phyloP scores from a whole-genome alignment of 2,329 filamentous ascomycete species.

The Daldinia sp. region DNA sequence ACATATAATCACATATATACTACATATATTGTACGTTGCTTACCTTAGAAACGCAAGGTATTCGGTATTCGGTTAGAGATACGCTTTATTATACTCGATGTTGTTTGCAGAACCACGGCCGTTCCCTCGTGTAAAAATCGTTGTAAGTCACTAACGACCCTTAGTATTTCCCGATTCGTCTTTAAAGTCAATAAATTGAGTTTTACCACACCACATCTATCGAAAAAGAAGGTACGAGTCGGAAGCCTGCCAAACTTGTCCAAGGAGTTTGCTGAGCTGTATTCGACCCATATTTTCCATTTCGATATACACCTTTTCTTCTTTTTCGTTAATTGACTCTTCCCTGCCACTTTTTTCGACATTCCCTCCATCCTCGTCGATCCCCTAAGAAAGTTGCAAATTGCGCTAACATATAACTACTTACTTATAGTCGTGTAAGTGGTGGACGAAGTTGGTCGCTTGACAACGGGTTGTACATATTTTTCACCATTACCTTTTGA shows the following conservation, averaged over 20 bases:
- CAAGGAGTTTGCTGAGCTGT: background rate
- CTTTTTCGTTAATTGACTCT: slow-evolving; percentile 14
- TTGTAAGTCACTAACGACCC: slow-evolving; percentile 13
- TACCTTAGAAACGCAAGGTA: no score
- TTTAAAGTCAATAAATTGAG: slow-evolving; percentile 26
- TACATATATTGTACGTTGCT: no score
- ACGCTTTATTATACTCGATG: no score
- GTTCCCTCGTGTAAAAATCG: slow-evolving; percentile 10
- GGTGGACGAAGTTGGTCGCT: slow-evolving; percentile 16
- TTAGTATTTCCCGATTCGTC: slow-evolving; percentile 27
- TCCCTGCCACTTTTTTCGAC: slow-evolving; percentile 3
- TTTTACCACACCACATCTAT: slow-evolving; percentile 12
- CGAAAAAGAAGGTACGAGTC: slow-evolving; percentile 28
- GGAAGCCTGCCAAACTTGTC: slow-evolving; percentile 3
- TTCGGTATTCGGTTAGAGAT: slow-evolving; percentile 15
- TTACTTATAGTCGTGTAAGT: slow-evolving; percentile 25
- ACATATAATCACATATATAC: background rate
- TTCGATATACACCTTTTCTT: background rate
- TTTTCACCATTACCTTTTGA: slow-evolving; percentile 2
- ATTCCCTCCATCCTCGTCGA: no score
- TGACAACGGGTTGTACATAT: slow-evolving; percentile 1
- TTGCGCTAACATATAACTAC: slow-evolving; percentile 30
- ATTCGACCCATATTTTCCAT: slow-evolving; percentile 1
- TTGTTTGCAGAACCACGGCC: slow-evolving; percentile 14
- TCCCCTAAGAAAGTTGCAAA: slow-evolving; percentile 15